Base-by-base conservation (phyloP, 2,329 filamentous ascomycete species). In the Stemphylium lycopersici region DNA sequence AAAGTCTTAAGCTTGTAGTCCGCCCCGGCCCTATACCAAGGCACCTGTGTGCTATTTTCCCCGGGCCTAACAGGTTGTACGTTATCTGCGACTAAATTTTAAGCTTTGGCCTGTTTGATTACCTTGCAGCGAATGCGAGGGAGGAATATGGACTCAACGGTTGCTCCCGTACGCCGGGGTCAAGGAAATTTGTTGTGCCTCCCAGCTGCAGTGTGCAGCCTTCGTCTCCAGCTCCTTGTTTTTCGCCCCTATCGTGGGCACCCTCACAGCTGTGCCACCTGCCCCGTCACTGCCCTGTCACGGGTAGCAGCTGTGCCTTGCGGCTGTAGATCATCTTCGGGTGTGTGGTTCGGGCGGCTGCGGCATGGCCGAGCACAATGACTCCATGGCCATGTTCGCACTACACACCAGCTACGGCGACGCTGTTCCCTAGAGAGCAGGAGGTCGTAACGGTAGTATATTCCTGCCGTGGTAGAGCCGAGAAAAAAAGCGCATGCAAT, bases 361-460 rank as follows among this genome's bases (percentile, higher is more conserved):
- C 37, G 37, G 18, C 18, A 22, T 24, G 18, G 18, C 37, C 37
- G 37, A 39, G 37, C 22, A 39, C 37, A 39, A 39, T 11, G 18
- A 39, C 18, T 18, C 37, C 37, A 22, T 39, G 37, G 37, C 8
- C 26, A 29, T 15, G 32, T 46, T 12, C 33, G 18, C 15, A 22
- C 22, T 24, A 15, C 15, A 26, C 31, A 31, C 32, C 10, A 48
- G 32, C 18, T 32, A 32, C 32, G 33, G 22, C 18, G 31, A 46
- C 36, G 47, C 47, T 55, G 47, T 45, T 40, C 47, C 52, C 33
- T 44, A 55, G 34, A 55, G n/a, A 55, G 52, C 47, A 55, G 47
- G 52, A 55, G 52, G 36, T 26, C 29, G 33, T 34, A 18, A 22
- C 48, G 39, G 40, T 41, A 36, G 15, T 16, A 43, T 22, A 40